Percentiles rank a stretch among this genome's conserved stretches.
Evolutionary conservation across 371 early-diverging fungal species (phyloP).

Genomic region (Rhizopus delemar): DNA sequence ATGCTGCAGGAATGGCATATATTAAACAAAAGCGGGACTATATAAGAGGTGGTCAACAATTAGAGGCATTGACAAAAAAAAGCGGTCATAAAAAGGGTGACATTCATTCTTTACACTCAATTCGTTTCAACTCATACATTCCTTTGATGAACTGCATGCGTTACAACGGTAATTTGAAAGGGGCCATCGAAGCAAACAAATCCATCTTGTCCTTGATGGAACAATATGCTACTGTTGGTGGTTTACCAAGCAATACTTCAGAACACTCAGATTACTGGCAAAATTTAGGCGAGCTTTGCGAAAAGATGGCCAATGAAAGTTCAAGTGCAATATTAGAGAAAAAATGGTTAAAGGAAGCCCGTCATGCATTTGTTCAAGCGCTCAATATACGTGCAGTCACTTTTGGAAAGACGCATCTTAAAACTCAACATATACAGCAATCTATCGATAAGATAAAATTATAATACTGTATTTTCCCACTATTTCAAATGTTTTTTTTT

Average conservation of each 20-base stretch:
- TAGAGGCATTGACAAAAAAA: conserved; percentile 26
- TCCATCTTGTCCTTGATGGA: conserved; percentile 47
- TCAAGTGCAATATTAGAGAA: conserved; percentile 28
- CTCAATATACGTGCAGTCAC: conserved; percentile 43
- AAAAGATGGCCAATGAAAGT: conserved; percentile 48
- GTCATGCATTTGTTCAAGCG: conserved; percentile 47
- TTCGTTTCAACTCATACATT: conserved; percentile 56
- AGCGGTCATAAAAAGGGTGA: conserved; percentile 6
- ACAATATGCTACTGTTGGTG: conserved; percentile 31
- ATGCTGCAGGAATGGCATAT: conserved; percentile 30
- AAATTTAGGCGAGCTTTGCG: conserved; percentile 62
- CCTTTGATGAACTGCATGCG: conserved; percentile 61
- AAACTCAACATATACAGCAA: conserved; percentile 28
- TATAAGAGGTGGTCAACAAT: conserved; percentile 28
- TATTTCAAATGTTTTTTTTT: no score
- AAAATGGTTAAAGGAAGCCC: conserved; percentile 53
- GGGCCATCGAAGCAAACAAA: conserved; percentile 58
- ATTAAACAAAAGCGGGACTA: conserved; percentile 38
- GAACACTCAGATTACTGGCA: conserved; percentile 64
- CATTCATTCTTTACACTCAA: conserved; percentile 41
- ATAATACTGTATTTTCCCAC: neutral
- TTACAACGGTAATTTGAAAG: conserved; percentile 49
- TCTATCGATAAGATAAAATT: neutral
- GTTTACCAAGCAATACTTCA: conserved; percentile 58
- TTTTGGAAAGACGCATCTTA: conserved; percentile 57